Base-by-base conservation (phyloP, 805 yeast species). In the Isabelozyma gotoi region DNA sequence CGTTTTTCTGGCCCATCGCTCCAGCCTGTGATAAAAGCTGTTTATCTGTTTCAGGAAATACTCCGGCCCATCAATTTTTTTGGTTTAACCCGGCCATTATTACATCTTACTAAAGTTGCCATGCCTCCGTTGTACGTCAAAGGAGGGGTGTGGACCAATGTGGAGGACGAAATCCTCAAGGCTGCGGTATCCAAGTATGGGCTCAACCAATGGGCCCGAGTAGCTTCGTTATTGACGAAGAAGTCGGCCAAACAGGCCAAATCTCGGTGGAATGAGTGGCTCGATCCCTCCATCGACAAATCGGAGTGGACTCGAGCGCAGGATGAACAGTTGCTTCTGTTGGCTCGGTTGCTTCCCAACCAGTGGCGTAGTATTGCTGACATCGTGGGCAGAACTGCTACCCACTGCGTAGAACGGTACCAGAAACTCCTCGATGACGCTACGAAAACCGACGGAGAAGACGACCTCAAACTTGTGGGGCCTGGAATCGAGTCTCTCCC, bases 121-220 rank as follows among this genome's bases (percentile, higher is more conserved):
- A 62, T 62, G 52, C 86, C 92, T 14, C 76, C 76, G 1, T 70
- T 84, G 0, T 87, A 86, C 57, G 86, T 87, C 38, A 87, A 84
- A 59, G 96, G 96, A 20, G 97, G 96, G 37, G 83, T 80, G 4
- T 91, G 98, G 98, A 82, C 96, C 5, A 84, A 88, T 56, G 78
- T 78, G 2, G 85, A 77, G 50, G 99, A 94, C 63, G 92, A 89
- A 62, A 85, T 94, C 36, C 70, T 92, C 35, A 83, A 84, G 50
- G 96, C 97, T 0, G 97, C 97, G 1, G 87, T 94, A 2, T 78
- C 94, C 33, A 94, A 92, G 59, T 92, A 92, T 62, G 99, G 99
- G 0, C 71, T 90, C 15, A 90, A 88, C 53, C 97, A 94, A 56
- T 92, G 99, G 99, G 77, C 94, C 11, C 78, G 97, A 40, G 92